Conservation (phyloP, 768 basidiomycete genomes). For the Hygrophorus russula region DNA sequence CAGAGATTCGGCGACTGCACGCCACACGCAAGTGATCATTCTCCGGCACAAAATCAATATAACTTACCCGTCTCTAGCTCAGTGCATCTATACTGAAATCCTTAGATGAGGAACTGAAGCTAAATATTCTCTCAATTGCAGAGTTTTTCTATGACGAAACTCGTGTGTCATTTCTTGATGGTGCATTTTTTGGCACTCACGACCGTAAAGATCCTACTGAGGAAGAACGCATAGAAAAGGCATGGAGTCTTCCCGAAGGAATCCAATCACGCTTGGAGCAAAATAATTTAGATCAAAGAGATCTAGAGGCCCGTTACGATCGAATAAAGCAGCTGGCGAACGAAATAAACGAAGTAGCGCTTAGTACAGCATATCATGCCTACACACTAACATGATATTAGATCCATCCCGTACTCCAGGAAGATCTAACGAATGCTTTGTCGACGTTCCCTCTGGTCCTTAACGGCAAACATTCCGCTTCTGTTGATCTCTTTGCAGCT, state of each 20-base stretch:
- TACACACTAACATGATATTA: slow-evolving; percentile 5
- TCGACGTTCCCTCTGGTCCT: slow-evolving; percentile 16
- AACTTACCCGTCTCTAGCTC: not conserved
- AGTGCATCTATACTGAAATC: not conserved
- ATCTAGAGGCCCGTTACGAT: not conserved
- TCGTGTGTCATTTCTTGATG: not conserved
- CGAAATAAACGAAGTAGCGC: slow-evolving; percentile 8
- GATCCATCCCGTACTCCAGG: slow-evolving; percentile 22
- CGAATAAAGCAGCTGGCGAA: not conserved
- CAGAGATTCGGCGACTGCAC: not conserved
- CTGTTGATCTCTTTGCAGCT: slow-evolving; percentile 29
- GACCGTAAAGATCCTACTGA: not conserved
- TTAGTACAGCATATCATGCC: not conserved
- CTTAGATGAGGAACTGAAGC: not conserved
- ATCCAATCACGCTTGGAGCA: not conserved
- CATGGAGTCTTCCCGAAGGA: not conserved
- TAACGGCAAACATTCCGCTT: slow-evolving; percentile 21
- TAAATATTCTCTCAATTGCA: not conserved
- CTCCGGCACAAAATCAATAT: not conserved
- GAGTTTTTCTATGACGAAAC: not conserved
- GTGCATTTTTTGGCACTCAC: not conserved
- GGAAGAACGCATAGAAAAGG: not conserved
- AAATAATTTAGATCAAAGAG: not conserved
- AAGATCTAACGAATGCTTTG: slow-evolving; percentile 17
- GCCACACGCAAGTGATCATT: not conserved